Evolutionary conservation across 2,329 filamentous ascomycete genomes (phyloP).

Genomic region (Cladobotryum protrusum): DNA sequence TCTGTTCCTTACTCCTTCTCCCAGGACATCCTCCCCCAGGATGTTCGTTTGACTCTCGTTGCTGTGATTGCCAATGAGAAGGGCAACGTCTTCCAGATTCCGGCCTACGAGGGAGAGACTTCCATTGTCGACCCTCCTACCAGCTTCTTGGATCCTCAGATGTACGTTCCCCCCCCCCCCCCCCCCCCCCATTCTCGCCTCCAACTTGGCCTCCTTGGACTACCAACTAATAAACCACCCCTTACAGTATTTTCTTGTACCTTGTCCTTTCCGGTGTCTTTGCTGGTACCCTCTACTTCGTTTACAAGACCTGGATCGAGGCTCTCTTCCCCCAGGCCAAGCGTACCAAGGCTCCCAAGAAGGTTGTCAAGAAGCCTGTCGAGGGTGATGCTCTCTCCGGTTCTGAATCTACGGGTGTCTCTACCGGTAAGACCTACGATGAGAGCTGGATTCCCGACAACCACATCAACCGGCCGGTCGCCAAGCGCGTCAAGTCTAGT

Average conservation of each 20-base stretch:
- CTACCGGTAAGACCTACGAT: conserved; percentile 72
- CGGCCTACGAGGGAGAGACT: conserved; percentile 75
- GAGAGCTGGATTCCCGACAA: conserved; percentile 89
- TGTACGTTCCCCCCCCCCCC: conserved; percentile 53
- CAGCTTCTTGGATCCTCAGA: conserved; percentile 90
- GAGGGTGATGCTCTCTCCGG: conserved; percentile 60
- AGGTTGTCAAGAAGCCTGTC: conserved; percentile 57
- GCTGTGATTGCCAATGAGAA: conserved; percentile 65
- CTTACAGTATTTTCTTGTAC: conserved; percentile 86
- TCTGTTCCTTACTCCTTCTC: conserved; percentile 76
- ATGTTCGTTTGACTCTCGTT: conserved; percentile 70
- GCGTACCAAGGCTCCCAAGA: conserved; percentile 55
- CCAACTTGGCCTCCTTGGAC: background rate
- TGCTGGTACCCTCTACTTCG: conserved; percentile 80
- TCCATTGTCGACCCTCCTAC: conserved; percentile 84
- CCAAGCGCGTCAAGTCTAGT: conserved; percentile 58
- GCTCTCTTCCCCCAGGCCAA: conserved; percentile 90
- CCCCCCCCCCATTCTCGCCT: background rate
- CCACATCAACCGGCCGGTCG: conserved; percentile 81
- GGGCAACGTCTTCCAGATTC: conserved; percentile 67
- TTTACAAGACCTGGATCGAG: conserved; percentile 97
- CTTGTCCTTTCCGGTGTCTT: conserved; percentile 77
- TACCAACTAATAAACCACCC: background rate
- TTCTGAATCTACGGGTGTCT: conserved; percentile 62
- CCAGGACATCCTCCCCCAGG: conserved; percentile 88